Conservation (phyloP, 139 green algal genomes). For the Chlamydomonas urium region DNA sequence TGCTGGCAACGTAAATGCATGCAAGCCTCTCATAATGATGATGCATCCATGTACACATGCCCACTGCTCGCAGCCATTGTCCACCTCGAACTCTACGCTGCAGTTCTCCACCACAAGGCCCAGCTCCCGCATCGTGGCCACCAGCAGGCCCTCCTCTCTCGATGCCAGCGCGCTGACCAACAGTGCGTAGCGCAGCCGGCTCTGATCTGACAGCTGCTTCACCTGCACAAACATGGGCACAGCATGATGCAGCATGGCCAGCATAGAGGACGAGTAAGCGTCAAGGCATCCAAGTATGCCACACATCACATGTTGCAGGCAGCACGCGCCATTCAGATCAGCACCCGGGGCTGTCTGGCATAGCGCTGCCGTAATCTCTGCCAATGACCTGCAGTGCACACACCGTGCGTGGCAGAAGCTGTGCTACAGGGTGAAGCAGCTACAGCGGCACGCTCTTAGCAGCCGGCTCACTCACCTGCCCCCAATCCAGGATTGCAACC, state of each 20-base stretch:
- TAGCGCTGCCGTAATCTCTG: too few species aligned
- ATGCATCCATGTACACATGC: background rate
- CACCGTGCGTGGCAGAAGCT: too few species aligned
- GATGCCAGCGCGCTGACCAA: conserved; percentile 43
- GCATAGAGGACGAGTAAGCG: background rate
- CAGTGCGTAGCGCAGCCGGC: conserved; percentile 26
- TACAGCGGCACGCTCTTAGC: background rate
- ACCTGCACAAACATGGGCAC: background rate
- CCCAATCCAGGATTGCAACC: conserved; percentile 9
- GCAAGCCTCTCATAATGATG: too few species aligned
- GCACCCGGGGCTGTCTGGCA: too few species aligned
- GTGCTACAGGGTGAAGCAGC: background rate
- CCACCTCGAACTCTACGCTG: conserved; percentile 16
- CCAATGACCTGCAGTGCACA: too few species aligned
- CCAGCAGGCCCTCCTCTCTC: conserved; percentile 27
- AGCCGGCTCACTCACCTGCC: conserved; percentile 4
- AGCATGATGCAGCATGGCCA: background rate
- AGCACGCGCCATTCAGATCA: too few species aligned
- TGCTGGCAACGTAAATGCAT: too few species aligned
- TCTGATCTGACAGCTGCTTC: conserved; percentile 31
- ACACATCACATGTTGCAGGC: too few species aligned
- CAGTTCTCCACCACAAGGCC: conserved; percentile 34
- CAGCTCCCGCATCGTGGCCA: conserved; percentile 21
- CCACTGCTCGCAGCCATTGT: background rate
- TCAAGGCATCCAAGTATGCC: background rate